Evolutionary conservation across 116 monocot genomes (phyloP), one percentile per base, ranked within the genome.

Genomic region (Phalaenopsis hybrid): DNA sequence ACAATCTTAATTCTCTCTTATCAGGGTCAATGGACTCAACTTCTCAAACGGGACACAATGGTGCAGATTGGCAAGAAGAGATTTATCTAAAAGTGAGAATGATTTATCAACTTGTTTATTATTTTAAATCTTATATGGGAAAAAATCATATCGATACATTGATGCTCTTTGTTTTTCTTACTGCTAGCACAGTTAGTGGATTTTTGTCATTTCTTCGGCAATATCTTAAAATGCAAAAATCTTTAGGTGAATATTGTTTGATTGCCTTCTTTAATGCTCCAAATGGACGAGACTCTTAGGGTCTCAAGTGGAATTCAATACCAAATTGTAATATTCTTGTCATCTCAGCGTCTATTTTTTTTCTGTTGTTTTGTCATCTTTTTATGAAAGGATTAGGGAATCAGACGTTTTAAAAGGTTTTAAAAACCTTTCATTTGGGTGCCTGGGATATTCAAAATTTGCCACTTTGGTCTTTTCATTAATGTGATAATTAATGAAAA

Each of bases 11-110:
- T 78, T 77, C 77, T 44, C 83, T 77, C 79, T 69, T 78, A 84
- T 48, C 86, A 92, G 92, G 89, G 77, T 90, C 94, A 80, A 67
- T 92, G 78, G 90, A 90, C 63, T 90, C 89, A 41, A 90, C 90
- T 63, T 84, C 87, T 84, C 90, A 89, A 34, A 86, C 81, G 13
- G 85, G 79, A 68, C 82, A 92, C 57, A 44, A 75, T 61, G 68
- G 74, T 44, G 79, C 51, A 75, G 92, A 93, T 77, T 87, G 78
- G 80, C 85, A 87, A 77, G 93, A 93, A 82, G 90, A 90, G 78
- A 44, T 72, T 50, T 91, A 84, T 83, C 94, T 90, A 65, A 92
- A 91, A 91, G 94, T 91, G 18, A 82, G 69, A 28, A 49, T 63
- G 28, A 4, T 28, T 75, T 77, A 28, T 49, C 76, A 17, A 44